phyloP scores from a whole-genome alignment of 148 eudicot species.

The Persicaria tinctoria region DNA sequence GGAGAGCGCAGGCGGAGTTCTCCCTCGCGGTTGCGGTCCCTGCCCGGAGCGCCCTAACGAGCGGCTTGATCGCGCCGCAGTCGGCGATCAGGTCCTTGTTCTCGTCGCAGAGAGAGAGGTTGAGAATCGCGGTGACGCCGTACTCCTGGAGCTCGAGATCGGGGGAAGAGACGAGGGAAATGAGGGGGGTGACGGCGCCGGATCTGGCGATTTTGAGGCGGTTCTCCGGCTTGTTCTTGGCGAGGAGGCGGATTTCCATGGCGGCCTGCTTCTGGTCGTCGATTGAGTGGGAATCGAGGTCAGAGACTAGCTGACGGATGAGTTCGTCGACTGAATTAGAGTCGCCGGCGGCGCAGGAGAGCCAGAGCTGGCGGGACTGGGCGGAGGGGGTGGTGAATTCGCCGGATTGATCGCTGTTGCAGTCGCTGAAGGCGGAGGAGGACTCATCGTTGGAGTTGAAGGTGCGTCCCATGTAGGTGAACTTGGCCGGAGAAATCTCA shows the following conservation, averaged over 20 bases:
- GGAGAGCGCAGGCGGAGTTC: constrained; percentile 77
- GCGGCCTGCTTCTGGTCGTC: constrained; percentile 73
- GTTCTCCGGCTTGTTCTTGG: constrained; percentile 73
- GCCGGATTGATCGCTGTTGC: constrained; percentile 79
- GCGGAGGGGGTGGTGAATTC: constrained; percentile 51
- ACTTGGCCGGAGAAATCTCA: constrained; percentile 25
- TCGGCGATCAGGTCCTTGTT: constrained; percentile 47
- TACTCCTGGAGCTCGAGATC: constrained; percentile 63
- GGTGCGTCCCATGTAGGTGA: constrained; percentile 46
- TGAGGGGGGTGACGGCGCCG: constrained; percentile 74
- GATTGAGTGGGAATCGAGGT: constrained; percentile 38
- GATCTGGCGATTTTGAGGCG: constrained; percentile 61
- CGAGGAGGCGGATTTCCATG: constrained; percentile 58
- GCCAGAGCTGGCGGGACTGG: constrained; percentile 44
- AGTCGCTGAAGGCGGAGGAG: constrained; percentile 75
- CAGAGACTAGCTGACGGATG: constrained; percentile 41
- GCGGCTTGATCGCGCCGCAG: constrained; percentile 59
- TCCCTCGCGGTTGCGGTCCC: constrained; percentile 75
- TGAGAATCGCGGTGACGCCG: constrained; percentile 77
- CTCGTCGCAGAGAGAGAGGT: constrained; percentile 75
- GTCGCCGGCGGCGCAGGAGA: constrained; percentile 34
- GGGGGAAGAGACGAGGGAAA: constrained; percentile 39
- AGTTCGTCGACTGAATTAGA: constrained; percentile 51
- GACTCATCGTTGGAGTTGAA: constrained; percentile 40
- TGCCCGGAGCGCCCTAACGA: constrained; percentile 38